These are phyloP conservation scores for Phanerodontia chrysosporium DNA, from an alignment of 768 basidiomycete species.

Conservation along the genomic window DNA sequence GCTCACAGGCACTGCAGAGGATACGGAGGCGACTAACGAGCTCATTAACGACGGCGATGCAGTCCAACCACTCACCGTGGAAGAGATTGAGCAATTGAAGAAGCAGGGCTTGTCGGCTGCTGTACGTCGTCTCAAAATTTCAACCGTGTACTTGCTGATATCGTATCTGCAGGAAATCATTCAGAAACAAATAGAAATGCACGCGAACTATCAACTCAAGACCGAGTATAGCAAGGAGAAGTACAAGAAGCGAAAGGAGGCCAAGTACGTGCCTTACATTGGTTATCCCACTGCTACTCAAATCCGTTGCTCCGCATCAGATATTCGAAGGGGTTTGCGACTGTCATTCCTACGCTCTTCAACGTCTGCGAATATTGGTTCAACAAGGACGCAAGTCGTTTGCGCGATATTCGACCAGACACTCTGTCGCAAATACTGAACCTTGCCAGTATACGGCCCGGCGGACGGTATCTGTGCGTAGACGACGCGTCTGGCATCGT, in stretches of 20 bases:
- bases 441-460: slow-evolving; percentile 78
- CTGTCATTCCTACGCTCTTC: slow-evolving; percentile 81
- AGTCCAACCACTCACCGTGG: slow-evolving; percentile 77
- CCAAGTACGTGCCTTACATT: slow-evolving; percentile 59
- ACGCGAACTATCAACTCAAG: slow-evolving; percentile 88
- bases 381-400: slow-evolving; percentile 72
- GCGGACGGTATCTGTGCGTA: slow-evolving; percentile 82
- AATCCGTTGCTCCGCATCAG: slow-evolving; percentile 38
- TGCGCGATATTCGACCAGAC: slow-evolving; percentile 84
- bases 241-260: slow-evolving; percentile 94
- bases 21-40: slow-evolving; percentile 96
- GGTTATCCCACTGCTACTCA: background rate
- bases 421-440: slow-evolving; percentile 86
- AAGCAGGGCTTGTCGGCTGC: slow-evolving; percentile 77
- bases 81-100: slow-evolving; percentile 83
- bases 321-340: slow-evolving; percentile 82
- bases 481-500: slow-evolving; percentile 91
- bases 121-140: slow-evolving; percentile 34
- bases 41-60: slow-evolving; percentile 84
- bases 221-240: slow-evolving; percentile 99
- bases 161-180: slow-evolving; percentile 75
- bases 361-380: slow-evolving; percentile 91
- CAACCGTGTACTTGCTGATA: background rate
- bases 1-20: slow-evolving; percentile 52
- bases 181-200: slow-evolving; percentile 87